Base-by-base conservation (phyloP, 257 asterid genomes). In the Perilla frutescens region DNA sequence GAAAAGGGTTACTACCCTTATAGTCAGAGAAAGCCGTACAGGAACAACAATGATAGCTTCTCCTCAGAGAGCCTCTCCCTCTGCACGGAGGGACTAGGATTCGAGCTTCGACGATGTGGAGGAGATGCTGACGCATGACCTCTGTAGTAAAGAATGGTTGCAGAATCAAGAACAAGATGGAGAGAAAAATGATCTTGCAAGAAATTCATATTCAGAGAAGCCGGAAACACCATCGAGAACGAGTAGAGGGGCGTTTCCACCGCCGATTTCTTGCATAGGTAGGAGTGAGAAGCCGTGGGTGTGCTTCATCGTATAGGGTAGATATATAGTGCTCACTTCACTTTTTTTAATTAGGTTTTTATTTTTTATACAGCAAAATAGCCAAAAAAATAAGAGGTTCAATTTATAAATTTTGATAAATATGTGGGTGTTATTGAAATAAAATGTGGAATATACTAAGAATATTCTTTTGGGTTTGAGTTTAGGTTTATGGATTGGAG, bases 211-310 rank as follows among this genome's bases (percentile, higher is more conserved):
- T n/a, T 31, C 62, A 15, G 77, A 81, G 41, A 68, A 54, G 70
- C 66, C 64, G 80, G 40, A 45, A 66, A 34, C 79, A 81, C 59
- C 74, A 1, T 69, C 88, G 73, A 83, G 84, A 67, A 56, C 64
- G 8, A 47, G 66, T 39, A 77, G 71, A 65, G 76, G 84, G 62
- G 69, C 67, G 7, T 81, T 86, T 60, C 97, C 99, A 5, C 99
- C 98, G 0, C 99, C 99, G 1, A 90, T 94, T 29, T 87, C 99
- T 10, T 80, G 95, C 47, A 91, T 94, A 48, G 96, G 97, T 5
- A 79, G 86, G 66, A 88, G 88, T 67, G 99, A 97, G 68, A 88
- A 84, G 87, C 98, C 98, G 4, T 86, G 96, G 95, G 88, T 91
- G 62, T 84, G 81, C 43, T 87, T 94, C 66, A 82, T 84, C 97